These are phyloP conservation scores for Trichosporon sp. DNA, from an alignment of 1,284 basidiomycete species.

Conservation along the genomic window DNA sequence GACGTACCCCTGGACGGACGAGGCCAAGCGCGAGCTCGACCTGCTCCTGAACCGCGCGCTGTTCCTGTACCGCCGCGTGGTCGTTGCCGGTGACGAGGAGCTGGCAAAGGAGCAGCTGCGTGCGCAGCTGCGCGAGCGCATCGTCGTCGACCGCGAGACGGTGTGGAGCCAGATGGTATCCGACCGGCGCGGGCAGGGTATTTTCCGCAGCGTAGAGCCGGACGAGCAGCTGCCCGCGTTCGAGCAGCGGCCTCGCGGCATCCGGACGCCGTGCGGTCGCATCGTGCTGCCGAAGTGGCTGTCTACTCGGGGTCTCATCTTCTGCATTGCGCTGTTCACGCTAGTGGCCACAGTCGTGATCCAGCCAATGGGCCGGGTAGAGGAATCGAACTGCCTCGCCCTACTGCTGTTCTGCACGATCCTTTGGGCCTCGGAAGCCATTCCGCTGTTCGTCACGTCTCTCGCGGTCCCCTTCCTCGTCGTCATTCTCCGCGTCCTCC, in stretches of 20 bases:
- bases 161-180: slow-evolving; percentile 96
- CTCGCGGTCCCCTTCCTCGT: slow-evolving; percentile 81
- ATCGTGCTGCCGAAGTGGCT: slow-evolving; percentile 54
- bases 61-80: slow-evolving; percentile 78
- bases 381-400: slow-evolving; percentile 88
- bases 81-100: slow-evolving; percentile 66
- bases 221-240: slow-evolving; percentile 54
- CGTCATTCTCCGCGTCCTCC: slow-evolving; percentile 79
- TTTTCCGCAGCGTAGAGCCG: slow-evolving; percentile 60
- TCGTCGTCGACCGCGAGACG: slow-evolving; percentile 51
- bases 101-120: slow-evolving; percentile 75
- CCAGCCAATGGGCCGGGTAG: slow-evolving; percentile 58
- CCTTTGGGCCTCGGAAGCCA: slow-evolving; percentile 95
- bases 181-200: slow-evolving; percentile 56
- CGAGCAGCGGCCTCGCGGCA: slow-evolving; percentile 43
- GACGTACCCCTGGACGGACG: slow-evolving; percentile 62
- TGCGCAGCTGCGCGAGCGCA: slow-evolving; percentile 80
- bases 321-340: slow-evolving; percentile 56
- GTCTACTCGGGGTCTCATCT: slow-evolving; percentile 59
- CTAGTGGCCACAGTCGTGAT: slow-evolving; percentile 61
- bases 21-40: slow-evolving; percentile 62
- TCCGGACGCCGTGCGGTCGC: slow-evolving; percentile 60
- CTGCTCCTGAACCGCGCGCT: slow-evolving; percentile 60
- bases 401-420: slow-evolving; percentile 87
- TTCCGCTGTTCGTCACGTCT: slow-evolving; percentile 94